These are phyloP conservation scores for Leishmania aethiopica DNA, from an alignment of 208 protist genomes.

Conservation along the genomic window DNA sequence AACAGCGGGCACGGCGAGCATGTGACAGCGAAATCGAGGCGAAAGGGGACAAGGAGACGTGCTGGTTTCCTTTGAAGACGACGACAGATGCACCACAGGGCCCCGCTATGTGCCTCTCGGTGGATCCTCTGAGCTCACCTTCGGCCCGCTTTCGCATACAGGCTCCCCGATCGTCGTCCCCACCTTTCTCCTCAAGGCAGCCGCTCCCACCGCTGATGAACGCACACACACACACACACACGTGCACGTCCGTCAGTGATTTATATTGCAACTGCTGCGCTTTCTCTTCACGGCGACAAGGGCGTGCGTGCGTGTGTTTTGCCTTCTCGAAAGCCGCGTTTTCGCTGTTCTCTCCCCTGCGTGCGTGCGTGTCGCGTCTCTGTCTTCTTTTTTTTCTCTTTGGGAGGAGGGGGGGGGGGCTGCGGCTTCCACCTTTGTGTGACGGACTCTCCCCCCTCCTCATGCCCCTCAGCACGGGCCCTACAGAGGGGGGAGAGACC, in stretches of 20 bases:
- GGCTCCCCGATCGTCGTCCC: neutral
- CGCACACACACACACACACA: neutral
- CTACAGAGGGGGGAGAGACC: neutral
- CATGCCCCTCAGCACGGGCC: neutral
- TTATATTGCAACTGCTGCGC: neutral
- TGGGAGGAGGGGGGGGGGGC: too few relatives aligned
- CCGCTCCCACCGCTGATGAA: neutral
- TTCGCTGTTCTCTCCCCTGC: too few relatives aligned
- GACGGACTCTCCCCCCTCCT: neutral
- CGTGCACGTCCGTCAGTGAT: neutral
- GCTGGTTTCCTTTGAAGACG: neutral
- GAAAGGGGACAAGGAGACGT: neutral
- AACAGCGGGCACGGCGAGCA: constrained; percentile 8
- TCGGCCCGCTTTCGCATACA: neutral
- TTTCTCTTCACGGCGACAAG: neutral
- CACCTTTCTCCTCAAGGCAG: neutral
- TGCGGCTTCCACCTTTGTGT: neutral
- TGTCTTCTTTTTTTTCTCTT: neutral
- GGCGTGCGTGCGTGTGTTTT: neutral
- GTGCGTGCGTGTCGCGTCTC: neutral
- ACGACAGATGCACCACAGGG: neutral
- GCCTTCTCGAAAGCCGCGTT: neutral
- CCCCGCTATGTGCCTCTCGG: neutral
- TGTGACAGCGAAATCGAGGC: constrained; percentile 1
- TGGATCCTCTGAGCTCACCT: neutral